Evolutionary conservation across 768 basidiomycete species (phyloP), one percentile per base, ranked within the genome.

Genomic region (Podaxis rugospora): DNA sequence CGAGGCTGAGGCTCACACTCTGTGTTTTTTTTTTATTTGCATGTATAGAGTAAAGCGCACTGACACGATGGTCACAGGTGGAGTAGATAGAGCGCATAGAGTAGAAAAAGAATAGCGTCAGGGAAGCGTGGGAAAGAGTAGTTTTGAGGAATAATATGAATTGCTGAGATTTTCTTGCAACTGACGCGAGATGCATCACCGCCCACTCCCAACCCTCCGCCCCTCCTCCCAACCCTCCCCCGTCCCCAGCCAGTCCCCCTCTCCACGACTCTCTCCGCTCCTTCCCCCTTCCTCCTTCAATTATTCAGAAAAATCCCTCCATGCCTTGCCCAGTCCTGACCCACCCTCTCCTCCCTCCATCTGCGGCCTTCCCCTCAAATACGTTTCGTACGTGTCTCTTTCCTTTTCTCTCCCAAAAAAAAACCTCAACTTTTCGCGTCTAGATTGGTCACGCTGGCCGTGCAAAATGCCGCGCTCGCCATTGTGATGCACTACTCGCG

Each of bases 401-500:
- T 16, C 16, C n/a, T 44, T 36, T 40, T 44, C 49, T 57, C 27
- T 46, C 62, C 32, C 57, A 28, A 11, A 37, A 14, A 37, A 14
- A 37, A 40, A 7, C 21, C 35, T 52, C 27, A 21, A 59, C 55
- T 46, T 25, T 42, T 51, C 36, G 44, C 40, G 14, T 27, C 61
- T 66, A 90, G 90, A 13, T 80, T 93, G 61, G 84, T 94, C 64
- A 92, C 91, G 16, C 84, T 95, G 53, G 93, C 93, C 4, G 88
- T 96, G 2, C 96, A 99, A 78, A 98, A 98, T 75, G 93, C 93
- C 32, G 87, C 92, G 9, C 79, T 99, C 52, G 95, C 95, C 56
- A 94, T 99, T 69, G 92, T 98, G 65, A 96, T 99, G 92, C 95
- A 98, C 78, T 93, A 98, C 75, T 98, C 97, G n/a, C 86, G 97